phyloP scores from a whole-genome alignment of 1,284 basidiomycete species.

The Exsudoporus floridanus region DNA sequence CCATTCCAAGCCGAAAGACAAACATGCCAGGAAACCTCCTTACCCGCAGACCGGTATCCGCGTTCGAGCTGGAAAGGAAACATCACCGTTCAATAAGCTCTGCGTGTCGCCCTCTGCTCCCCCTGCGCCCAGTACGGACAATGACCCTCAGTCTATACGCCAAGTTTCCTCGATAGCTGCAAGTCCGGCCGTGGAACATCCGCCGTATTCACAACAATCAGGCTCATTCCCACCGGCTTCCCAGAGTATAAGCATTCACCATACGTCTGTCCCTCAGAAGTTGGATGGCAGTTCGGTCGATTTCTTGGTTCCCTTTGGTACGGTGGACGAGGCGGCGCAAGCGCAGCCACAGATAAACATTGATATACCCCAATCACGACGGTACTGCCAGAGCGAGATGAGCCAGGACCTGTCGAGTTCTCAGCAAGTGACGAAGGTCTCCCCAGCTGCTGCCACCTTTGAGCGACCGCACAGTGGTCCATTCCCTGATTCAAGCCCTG shows the following conservation, averaged over 20 bases:
- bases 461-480: conserved; percentile 27
- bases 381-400: conserved; percentile 20
- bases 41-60: conserved; percentile 46
- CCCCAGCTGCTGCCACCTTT: conserved; percentile 10
- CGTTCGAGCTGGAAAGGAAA: conserved; percentile 39
- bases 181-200: conserved; percentile 17
- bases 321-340: conserved; percentile 19
- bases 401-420: conserved; percentile 10
- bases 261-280: conserved; percentile 15
- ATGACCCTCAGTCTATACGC: conserved; percentile 11
- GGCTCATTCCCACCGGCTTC: conserved; percentile 9
- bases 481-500: conserved; percentile 26
- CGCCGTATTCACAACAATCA: conserved; percentile 16
- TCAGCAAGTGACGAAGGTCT: conserved; percentile 13
- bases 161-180: conserved; percentile 15
- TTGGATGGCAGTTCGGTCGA: conserved; percentile 21
- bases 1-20: conserved; percentile 24
- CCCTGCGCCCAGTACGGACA: neutral
- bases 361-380: conserved; percentile 22
- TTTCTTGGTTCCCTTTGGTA: conserved; percentile 26
- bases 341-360: conserved; percentile 14
- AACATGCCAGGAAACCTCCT: conserved; percentile 38
- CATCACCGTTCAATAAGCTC: conserved; percentile 24
- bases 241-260: conserved; percentile 5
- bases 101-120: conserved; percentile 8